Conservation (phyloP, 768 basidiomycete genomes). For the Suillus occidentalis region DNA sequence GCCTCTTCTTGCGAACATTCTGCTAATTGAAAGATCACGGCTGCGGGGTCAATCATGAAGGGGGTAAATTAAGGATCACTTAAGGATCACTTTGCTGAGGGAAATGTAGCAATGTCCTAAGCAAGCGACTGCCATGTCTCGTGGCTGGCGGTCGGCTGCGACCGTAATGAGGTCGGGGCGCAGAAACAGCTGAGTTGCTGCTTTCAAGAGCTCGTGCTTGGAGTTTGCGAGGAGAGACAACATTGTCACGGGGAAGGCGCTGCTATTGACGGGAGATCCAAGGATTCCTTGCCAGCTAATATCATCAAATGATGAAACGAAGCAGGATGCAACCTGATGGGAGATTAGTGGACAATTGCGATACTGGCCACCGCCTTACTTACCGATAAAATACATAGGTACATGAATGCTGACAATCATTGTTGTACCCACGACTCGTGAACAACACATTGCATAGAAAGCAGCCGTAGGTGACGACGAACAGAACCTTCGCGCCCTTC, state of each 20-base stretch:
- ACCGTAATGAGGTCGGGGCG: constrained; percentile 21
- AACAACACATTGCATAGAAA: constrained; percentile 40
- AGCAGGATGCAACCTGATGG: constrained; percentile 45
- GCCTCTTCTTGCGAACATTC: constrained; percentile 46
- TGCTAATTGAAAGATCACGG: constrained; percentile 49
- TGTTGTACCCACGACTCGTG: constrained; percentile 42
- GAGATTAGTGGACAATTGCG: constrained; percentile 9
- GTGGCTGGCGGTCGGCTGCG: constrained; percentile 15
- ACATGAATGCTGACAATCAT: constrained; percentile 40
- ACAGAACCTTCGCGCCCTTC: constrained; percentile 39
- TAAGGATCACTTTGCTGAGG: constrained; percentile 56
- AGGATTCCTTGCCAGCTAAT: constrained; percentile 17
- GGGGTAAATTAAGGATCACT: no score
- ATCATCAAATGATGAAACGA: constrained; percentile 40
- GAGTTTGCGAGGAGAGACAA: constrained; percentile 35
- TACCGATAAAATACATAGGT: constrained; percentile 44
- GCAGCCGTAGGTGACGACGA: constrained; percentile 38
- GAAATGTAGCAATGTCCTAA: constrained; percentile 59
- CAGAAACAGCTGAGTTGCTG: constrained; percentile 31
- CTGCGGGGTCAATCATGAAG: constrained; percentile 88
- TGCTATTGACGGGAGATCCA: constrained; percentile 7
- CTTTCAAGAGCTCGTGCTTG: constrained; percentile 34
- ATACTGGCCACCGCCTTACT: constrained; percentile 14
- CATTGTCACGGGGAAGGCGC: constrained; percentile 22
- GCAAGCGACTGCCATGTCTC: constrained; percentile 28